Conservation (phyloP, 2,329 filamentous ascomycete species). For the Zasmidium citrigriseum region DNA sequence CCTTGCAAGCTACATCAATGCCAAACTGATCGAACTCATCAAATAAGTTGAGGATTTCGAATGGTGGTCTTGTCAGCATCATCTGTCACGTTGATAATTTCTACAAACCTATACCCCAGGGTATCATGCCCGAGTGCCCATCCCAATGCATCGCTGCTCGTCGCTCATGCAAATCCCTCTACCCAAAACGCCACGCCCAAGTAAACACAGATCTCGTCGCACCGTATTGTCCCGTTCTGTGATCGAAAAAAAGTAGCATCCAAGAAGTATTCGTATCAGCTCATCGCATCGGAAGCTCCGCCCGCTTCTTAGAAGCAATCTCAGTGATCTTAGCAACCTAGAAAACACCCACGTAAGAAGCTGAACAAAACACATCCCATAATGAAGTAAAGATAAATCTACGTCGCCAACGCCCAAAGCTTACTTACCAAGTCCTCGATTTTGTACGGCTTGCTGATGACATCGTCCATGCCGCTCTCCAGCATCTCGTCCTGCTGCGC, state of each 20-base stretch:
- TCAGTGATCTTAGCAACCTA: background rate
- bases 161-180: background rate
- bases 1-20: too few species aligned
- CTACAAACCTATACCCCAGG: background rate
- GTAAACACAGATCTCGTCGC: too few species aligned
- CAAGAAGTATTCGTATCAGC: too few species aligned
- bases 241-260: too few species aligned
- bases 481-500: constrained; percentile 35
- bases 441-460: constrained; percentile 36
- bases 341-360: background rate
- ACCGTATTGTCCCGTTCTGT: too few species aligned
- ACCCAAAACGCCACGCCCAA: background rate
- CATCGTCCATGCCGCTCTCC: constrained; percentile 33
- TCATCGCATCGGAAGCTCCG: background rate
- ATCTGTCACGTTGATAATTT: too few species aligned
- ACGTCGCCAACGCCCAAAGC: constrained; percentile 1
- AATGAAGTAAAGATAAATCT: background rate
- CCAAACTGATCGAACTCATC: too few species aligned
- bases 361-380: background rate
- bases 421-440: constrained; percentile 33
- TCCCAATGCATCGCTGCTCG: background rate
- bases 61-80: too few species aligned
- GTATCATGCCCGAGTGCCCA: background rate
- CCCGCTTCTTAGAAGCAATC: background rate
- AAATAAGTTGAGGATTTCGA: too few species aligned